These are phyloP conservation scores for Plasmodium relictum DNA, from an alignment of 169 alveolate species.

Conservation along the genomic window DNA sequence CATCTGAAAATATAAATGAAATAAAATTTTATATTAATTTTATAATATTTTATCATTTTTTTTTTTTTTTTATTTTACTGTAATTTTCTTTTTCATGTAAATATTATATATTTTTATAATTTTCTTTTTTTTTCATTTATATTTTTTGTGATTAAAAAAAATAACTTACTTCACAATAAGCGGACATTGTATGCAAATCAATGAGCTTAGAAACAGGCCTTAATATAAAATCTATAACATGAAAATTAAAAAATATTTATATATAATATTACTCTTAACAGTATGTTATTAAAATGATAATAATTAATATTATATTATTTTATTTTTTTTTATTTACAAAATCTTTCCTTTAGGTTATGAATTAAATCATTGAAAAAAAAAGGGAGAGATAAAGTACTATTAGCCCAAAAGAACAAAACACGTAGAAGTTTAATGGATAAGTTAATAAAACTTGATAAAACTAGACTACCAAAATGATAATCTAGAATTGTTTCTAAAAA, in stretches of 20 bases:
- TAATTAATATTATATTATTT: not conserved
- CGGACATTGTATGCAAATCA: conserved; percentile 42
- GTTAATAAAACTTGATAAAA: conserved; percentile 61
- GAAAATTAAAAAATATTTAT: too few relatives aligned
- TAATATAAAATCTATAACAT: conserved; percentile 19
- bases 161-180: conserved; percentile 58
- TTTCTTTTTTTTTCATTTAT: not conserved
- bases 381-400: conserved; percentile 63
- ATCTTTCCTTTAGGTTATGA: conserved; percentile 34
- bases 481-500: conserved; percentile 44
- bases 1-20: conserved; percentile 14
- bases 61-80: not conserved
- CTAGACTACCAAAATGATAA: conserved; percentile 59
- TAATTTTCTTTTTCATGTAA: not conserved
- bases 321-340: conserved; percentile 19
- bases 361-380: conserved; percentile 35
- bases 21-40: not conserved
- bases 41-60: not conserved
- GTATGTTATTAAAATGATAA: too few relatives aligned
- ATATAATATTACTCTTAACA: too few relatives aligned
- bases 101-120: not conserved
- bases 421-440: conserved; percentile 36
- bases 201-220: conserved; percentile 43
- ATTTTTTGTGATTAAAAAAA: not conserved
- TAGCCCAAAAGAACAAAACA: conserved; percentile 58